Percentiles rank a stretch among this genome's conserved stretches.
phyloP scores from a whole-genome alignment of 163 green algal species.

The Scenedesmus sp. region DNA sequence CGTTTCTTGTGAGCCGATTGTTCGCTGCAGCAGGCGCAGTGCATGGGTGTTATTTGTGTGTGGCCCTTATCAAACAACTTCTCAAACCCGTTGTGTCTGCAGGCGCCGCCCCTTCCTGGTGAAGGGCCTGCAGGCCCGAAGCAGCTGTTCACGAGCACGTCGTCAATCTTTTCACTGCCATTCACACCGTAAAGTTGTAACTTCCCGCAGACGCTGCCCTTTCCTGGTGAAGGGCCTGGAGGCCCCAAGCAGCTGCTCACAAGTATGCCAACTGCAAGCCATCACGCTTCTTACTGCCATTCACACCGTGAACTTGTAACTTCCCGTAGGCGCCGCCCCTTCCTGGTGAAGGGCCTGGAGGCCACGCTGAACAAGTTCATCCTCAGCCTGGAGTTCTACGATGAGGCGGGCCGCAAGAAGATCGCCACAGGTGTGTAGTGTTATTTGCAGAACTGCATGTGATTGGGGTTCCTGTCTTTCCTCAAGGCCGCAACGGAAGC shows the following conservation, averaged over 20 bases:
- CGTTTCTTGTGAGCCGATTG: not conserved
- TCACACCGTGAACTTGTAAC: not conserved
- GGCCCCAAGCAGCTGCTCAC: not conserved
- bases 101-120: slow-evolving; percentile 94
- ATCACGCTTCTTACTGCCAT: no score
- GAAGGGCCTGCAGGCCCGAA: not conserved
- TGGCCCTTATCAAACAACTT: not conserved
- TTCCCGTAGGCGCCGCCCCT: slow-evolving; percentile 86
- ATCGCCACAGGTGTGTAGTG: slow-evolving; percentile 84
- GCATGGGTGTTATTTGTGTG: not conserved
- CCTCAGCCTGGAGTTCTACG: slow-evolving; percentile 94
- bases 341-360: slow-evolving; percentile 96
- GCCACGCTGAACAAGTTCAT: slow-evolving; percentile 96
- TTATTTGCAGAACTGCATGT: not conserved
- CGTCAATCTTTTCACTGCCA: no score
- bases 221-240: slow-evolving; percentile 79
- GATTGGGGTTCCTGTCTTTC: not conserved
- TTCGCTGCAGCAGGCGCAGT: not conserved
- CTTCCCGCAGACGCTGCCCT: slow-evolving; percentile 79
- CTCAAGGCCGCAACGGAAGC: no score
- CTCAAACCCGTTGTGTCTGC: not conserved
- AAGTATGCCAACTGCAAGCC: not conserved
- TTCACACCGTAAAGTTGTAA: not conserved
- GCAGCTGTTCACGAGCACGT: not conserved
- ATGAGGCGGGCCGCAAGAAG: slow-evolving; percentile 81